These are phyloP conservation scores for Oryza punctata DNA, from an alignment of 176 grass and related monocot species.

Conservation along the genomic window DNA sequence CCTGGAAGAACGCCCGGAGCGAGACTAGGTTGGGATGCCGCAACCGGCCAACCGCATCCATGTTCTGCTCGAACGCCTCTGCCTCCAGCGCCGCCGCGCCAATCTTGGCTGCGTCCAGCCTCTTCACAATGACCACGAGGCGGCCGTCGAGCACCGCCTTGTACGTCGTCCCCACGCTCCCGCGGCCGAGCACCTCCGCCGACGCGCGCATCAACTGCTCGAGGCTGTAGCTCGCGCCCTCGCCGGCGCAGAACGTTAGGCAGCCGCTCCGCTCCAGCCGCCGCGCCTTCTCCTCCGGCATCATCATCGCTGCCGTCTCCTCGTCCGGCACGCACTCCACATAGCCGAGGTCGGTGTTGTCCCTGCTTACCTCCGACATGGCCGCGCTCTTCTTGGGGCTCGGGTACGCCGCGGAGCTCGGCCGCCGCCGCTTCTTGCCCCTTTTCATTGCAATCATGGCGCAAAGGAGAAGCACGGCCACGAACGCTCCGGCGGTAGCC, in stretches of 20 bases:
- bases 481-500: constrained; percentile 31
- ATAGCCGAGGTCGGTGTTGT: constrained; percentile 41
- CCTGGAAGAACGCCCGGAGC: constrained; percentile 85
- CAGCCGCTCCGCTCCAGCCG: constrained; percentile 81
- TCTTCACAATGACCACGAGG: constrained; percentile 80
- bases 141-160: constrained; percentile 78
- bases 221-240: constrained; percentile 66
- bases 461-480: constrained; percentile 51
- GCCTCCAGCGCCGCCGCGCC: constrained; percentile 49
- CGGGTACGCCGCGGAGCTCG: constrained; percentile 46
- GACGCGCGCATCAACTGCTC: constrained; percentile 97
- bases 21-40: constrained; percentile 88
- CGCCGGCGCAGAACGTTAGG: constrained; percentile 83
- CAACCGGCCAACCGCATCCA: constrained; percentile 84
- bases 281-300: constrained; percentile 80
- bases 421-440: constrained; percentile 44
- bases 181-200: constrained; percentile 88
- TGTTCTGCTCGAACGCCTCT: constrained; percentile 87
- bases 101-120: constrained; percentile 75
- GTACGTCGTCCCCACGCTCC: constrained; percentile 84
- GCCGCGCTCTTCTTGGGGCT: constrained; percentile 60
- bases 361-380: constrained; percentile 38
- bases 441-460: constrained; percentile 47
- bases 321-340: constrained; percentile 53
- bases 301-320: constrained; percentile 65